Percentiles rank a stretch among this genome's conserved stretches.
Evolutionary conservation across 768 basidiomycete genomes (phyloP).

Genomic region (Tricholoma flavovirens): DNA sequence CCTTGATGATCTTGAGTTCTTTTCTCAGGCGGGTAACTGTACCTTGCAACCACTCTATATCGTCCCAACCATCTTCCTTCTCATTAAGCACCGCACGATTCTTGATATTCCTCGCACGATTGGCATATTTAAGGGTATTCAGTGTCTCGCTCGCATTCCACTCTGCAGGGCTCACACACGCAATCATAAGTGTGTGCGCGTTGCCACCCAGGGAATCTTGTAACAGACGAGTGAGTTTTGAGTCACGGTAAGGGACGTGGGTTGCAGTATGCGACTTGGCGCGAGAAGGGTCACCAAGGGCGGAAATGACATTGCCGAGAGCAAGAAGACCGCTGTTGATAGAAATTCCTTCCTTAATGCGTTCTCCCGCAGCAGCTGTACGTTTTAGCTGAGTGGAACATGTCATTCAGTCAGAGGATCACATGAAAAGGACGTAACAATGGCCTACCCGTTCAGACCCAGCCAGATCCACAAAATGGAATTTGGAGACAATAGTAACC

Average conservation of each 20-base stretch:
- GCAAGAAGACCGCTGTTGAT: constrained; percentile 97
- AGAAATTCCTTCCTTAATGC: constrained; percentile 97
- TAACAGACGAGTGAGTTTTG: constrained; percentile 91
- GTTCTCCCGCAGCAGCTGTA: constrained; percentile 92
- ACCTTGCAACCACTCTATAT: constrained; percentile 92
- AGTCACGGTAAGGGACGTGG: constrained; percentile 97
- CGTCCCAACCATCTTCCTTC: constrained; percentile 98
- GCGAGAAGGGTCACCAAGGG: constrained; percentile 88
- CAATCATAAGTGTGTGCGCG: constrained; percentile 97
- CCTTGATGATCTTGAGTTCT: constrained; percentile 79
- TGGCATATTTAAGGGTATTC: constrained; percentile 94
- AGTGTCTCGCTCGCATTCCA: constrained; percentile 93
- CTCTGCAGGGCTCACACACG: constrained; percentile 94
- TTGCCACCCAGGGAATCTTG: constrained; percentile 98
- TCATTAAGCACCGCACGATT: constrained; percentile 90
- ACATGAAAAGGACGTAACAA: constrained; percentile 1
- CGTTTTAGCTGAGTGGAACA: constrained; percentile 68
- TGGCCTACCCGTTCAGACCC: constrained; percentile 85
- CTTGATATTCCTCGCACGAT: constrained; percentile 95
- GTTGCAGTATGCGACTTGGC: constrained; percentile 78
- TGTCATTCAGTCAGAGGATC: constrained; percentile 11
- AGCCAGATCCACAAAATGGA: constrained; percentile 97
- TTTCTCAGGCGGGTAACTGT: constrained; percentile 80
- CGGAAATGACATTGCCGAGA: constrained; percentile 97
- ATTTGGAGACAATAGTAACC: constrained; percentile 89